Evolutionary conservation across 768 basidiomycete genomes (phyloP), one percentile per base, ranked within the genome.

Genomic region (Pleurotus citrinopileatus): DNA sequence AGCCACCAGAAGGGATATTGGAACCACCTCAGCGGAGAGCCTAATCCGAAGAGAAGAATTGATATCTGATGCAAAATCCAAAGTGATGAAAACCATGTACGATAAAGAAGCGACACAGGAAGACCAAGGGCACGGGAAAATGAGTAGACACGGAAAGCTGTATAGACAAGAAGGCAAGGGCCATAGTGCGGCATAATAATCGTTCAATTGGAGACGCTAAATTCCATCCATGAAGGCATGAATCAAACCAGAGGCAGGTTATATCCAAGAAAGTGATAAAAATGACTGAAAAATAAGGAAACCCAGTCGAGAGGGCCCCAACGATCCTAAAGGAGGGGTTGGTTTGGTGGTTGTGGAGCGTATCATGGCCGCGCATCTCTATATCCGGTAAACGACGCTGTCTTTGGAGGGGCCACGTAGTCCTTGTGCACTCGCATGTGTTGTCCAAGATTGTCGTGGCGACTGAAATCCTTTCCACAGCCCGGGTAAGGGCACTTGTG

Each of bases 371-470:
- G 28, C 15, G 23, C 20, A 15, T 36, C 32, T 23, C 48, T 32
- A n/a, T 50, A 50, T 50, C 48, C 48, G 10, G 48, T 34, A 37
- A 50, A 36, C 13, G 20, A 10, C 13, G 46, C 22, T 12, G 15
- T 36, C 29, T 50, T 50, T 22, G 28, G 48, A 22, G 66, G 63
- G 26, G 70, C 68, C n/a, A 72, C 67, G 54, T 70, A 78, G 55
- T 77, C 77, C 61, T 78, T 80, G 70, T 93, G 91, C 38, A 92
- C 87, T 44, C 88, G 84, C 84, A 89, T 86, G 62, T 94, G 92
- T 69, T 94, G 92, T 42, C 85, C 83, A 42, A 94, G 80, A 64
- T 94, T 94, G 67, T 94, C 93, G 62, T 90, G 89, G 44, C 93
- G 78, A 63, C 86, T 89, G 65, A 94, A 94, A 59, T 84, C 84